Percentiles rank a stretch among this genome's conserved stretches.
These are phyloP conservation scores for Podospora pseudopauciseta DNA, from an alignment of 495 filamentous ascomycete species.

Conservation along the genomic window DNA sequence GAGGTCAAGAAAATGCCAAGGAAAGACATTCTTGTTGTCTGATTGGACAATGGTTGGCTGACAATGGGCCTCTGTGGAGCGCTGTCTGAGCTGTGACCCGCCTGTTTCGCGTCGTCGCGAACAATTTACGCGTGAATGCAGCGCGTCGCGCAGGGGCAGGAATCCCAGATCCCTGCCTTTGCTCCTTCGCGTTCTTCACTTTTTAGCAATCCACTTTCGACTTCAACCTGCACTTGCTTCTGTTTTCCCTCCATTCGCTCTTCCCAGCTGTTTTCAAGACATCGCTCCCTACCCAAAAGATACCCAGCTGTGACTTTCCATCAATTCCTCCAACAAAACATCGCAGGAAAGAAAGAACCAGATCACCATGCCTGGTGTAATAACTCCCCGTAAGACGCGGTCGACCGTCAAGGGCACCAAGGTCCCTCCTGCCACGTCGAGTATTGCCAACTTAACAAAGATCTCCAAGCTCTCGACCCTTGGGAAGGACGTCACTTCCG, in stretches of 20 bases:
- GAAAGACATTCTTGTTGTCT: background rate
- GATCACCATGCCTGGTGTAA: conserved; percentile 31
- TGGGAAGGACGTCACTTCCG: conserved; percentile 30
- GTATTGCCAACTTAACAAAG: conserved; percentile 39
- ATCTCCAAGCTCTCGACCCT: conserved; percentile 37
- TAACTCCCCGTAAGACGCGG: conserved; percentile 27
- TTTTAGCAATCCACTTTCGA: conserved; percentile 4
- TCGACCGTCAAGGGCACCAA: conserved; percentile 20
- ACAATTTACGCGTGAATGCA: conserved; percentile 14
- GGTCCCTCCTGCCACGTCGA: conserved; percentile 14
- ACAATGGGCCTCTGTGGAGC: background rate
- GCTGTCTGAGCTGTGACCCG: background rate
- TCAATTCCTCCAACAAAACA: background rate
- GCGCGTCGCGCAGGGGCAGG: conserved; percentile 6
- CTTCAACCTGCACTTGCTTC: conserved; percentile 6
- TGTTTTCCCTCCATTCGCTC: background rate
- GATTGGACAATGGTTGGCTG: background rate
- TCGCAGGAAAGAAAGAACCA: conserved; percentile 5
- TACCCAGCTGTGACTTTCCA: conserved; percentile 9
- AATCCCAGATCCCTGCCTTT: background rate
- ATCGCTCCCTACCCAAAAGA: background rate
- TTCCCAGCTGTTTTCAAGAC: background rate
- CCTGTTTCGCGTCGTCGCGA: conserved; percentile 11
- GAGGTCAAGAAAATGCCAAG: background rate
- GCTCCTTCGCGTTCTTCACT: conserved; percentile 4